Evolutionary conservation across 345 rosid species (phyloP).

Genomic region (Dipteronia dyeriana): DNA sequence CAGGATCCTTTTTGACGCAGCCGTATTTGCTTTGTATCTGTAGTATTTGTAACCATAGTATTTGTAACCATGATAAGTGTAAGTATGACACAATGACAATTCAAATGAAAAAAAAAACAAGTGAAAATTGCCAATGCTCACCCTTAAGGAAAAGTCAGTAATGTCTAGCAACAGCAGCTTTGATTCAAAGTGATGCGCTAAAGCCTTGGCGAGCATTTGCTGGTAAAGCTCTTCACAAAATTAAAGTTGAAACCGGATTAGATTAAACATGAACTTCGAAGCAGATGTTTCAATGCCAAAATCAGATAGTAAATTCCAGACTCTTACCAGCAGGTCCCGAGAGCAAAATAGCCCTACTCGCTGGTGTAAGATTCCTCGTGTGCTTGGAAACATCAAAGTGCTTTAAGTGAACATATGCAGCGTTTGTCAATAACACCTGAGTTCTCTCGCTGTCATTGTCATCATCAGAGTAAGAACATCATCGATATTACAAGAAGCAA

Average conservation of each 20-base stretch:
- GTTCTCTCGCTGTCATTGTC: constrained; percentile 68
- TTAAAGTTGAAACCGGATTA: constrained; percentile 23
- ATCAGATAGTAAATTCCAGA: constrained; percentile 9
- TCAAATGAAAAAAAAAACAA: background rate
- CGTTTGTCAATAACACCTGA: constrained; percentile 65
- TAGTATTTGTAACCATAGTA: constrained; percentile 15
- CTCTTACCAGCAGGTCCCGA: constrained; percentile 87
- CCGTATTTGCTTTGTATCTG: constrained; percentile 97
- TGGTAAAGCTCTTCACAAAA: constrained; percentile 69
- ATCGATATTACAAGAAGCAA: background rate
- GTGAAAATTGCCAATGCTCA: constrained; percentile 17
- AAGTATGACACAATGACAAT: constrained; percentile 14
- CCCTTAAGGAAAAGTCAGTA: constrained; percentile 80
- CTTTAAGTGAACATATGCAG: constrained; percentile 83
- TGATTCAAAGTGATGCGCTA: constrained; percentile 77
- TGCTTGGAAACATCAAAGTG: constrained; percentile 78
- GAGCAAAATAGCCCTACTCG: constrained; percentile 83
- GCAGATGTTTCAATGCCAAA: constrained; percentile 7
- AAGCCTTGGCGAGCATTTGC: constrained; percentile 94
- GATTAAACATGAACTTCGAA: background rate
- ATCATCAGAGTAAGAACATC: constrained; percentile 17
- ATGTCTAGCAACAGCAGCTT: constrained; percentile 81
- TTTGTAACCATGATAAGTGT: constrained; percentile 22
- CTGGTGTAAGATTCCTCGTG: constrained; percentile 90
- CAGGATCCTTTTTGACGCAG: constrained; percentile 61